These are phyloP conservation scores for Aphanomyces euteiches DNA, from an alignment of 352 stramenopile species.

Conservation along the genomic window DNA sequence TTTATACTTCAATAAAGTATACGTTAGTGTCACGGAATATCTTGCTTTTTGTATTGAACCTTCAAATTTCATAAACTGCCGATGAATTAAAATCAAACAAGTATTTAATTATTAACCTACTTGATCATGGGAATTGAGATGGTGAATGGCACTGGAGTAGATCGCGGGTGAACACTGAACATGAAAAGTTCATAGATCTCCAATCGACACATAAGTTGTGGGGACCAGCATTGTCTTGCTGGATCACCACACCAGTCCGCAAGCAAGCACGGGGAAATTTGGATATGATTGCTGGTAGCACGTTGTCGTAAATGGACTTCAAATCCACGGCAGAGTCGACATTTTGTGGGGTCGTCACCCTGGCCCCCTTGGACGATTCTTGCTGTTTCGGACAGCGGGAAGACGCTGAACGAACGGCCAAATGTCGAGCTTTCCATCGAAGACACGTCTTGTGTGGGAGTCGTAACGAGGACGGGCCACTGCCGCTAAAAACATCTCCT, in stretches of 20 bases:
- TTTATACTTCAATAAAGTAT: too few species aligned
- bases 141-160: too few species aligned
- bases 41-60: too few species aligned
- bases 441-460: background rate
- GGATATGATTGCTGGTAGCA: slow-evolving; percentile 3
- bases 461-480: background rate
- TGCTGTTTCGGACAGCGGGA: background rate
- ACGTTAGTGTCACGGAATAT: too few species aligned
- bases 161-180: too few species aligned
- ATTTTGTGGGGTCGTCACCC: background rate
- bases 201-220: background rate
- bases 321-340: background rate
- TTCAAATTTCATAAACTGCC: too few species aligned
- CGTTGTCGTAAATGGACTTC: background rate
- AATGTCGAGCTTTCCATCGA: background rate
- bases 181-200: too few species aligned
- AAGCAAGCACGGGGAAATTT: background rate
- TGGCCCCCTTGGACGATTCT: slow-evolving; percentile 8
- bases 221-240: slow-evolving; percentile 4
- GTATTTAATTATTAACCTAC: too few species aligned
- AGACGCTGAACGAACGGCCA: slow-evolving; percentile 1
- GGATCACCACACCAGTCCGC: slow-evolving; percentile 11
- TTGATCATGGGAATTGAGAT: too few species aligned
- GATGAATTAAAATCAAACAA: too few species aligned
- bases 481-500: background rate